Base-by-base conservation (phyloP, 768 basidiomycete species). In the Tylopilus sp. region DNA sequence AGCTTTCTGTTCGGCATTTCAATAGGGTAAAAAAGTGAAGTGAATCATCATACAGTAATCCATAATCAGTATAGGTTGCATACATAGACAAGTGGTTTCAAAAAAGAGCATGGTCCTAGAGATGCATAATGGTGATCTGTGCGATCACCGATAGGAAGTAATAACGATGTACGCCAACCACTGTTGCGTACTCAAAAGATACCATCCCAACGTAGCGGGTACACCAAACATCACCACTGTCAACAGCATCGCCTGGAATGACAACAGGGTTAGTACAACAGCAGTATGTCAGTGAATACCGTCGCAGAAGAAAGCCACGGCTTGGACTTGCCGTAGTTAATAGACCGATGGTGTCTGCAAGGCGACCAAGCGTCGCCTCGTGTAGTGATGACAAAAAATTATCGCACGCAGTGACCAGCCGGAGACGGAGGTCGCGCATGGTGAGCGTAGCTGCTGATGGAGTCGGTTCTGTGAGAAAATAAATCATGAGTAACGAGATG, bases 321-420 rank as follows among this genome's bases (percentile, higher is more conserved):
- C 4, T 15, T 40, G 8, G 11, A 22, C 50, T 40, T 4, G 22
- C 55, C 47, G 64, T 66, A 6, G 9, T 39, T 35, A 57, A 6
- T 15, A 63, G 22, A 2, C 63, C 63, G 5, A 66, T 57, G 17
- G 48, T 52, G n/a, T 64, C 63, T 25, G 40, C 53, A 4, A 64
- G 48, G 12, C 67, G 42, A 38, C 67, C 62, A 4, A 66, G 53
- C n/a, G 62, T 69, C 20, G 57, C 67, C 0, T 62, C 66, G 28
- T 63, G 53, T 1, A 65, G 3, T 3, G 20, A 23, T 13, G 17
- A 9, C 39, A 50, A 50, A 5, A 53, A 35, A 2, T 68, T 53
- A 7, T 65, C 56, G 26, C 40, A 58, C 18, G 57, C 53, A 1
- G 60, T 66, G 17, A 70, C 55, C 25, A 63, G 40, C 12, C 38